Conservation (phyloP, 1,284 basidiomycete species). For the Exsudoporus floridanus region DNA sequence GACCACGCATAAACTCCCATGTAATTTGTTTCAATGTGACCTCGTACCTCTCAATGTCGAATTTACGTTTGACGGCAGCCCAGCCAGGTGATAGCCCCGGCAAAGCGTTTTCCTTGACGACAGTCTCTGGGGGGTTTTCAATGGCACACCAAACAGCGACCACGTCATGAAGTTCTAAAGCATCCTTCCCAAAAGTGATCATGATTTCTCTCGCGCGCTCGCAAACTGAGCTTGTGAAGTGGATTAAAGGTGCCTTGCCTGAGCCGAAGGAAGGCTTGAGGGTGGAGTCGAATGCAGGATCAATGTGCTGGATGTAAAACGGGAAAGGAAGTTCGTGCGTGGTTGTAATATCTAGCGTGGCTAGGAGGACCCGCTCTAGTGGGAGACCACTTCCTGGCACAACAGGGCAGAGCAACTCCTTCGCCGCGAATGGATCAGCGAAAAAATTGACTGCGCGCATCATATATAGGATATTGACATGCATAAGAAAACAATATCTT, state of each 20-base stretch:
- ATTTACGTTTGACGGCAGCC: constrained; percentile 50
- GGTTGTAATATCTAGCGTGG: constrained; percentile 82
- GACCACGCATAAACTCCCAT: background rate
- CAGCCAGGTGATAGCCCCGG: constrained; percentile 49
- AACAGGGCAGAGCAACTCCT: constrained; percentile 53
- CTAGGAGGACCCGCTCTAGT: constrained; percentile 64
- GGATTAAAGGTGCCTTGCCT: constrained; percentile 55
- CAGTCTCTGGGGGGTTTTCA: constrained; percentile 53
- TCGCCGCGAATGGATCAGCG: constrained; percentile 87
- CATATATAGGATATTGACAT: constrained; percentile 1
- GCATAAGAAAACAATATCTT: constrained; percentile 22
- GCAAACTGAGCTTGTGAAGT: constrained; percentile 81
- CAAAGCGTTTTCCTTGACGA: constrained; percentile 22
- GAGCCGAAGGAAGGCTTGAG: constrained; percentile 44
- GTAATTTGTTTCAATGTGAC: background rate
- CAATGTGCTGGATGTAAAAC: constrained; percentile 53
- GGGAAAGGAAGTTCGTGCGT: constrained; percentile 76
- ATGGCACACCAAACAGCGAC: constrained; percentile 81
- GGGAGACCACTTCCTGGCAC: constrained; percentile 47
- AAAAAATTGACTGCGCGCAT: constrained; percentile 80
- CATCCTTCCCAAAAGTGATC: constrained; percentile 74
- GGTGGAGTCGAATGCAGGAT: constrained; percentile 52
- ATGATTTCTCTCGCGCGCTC: constrained; percentile 71
- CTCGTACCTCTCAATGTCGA: constrained; percentile 67
- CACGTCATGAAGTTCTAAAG: constrained; percentile 84